Evolutionary conservation across 192 early-diverging fungal species (phyloP).

Genomic region (Coemansia sp.): DNA sequence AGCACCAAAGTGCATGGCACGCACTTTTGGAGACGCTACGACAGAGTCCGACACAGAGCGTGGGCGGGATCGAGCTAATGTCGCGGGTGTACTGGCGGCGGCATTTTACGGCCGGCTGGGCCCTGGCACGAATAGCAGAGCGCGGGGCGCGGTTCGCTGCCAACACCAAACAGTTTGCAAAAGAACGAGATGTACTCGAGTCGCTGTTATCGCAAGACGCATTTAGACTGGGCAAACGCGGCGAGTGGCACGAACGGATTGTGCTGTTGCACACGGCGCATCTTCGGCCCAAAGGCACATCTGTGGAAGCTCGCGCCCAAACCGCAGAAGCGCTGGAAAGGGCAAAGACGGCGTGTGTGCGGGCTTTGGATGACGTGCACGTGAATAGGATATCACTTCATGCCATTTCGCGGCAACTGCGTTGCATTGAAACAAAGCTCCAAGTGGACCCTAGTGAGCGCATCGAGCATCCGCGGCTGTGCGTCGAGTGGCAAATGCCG

Average conservation of each 20-base stretch:
- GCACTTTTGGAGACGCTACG: slow-evolving; percentile 12
- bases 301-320: slow-evolving; percentile 46
- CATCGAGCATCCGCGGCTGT: slow-evolving; percentile 22
- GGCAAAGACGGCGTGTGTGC: slow-evolving; percentile 54
- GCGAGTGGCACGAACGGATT: slow-evolving; percentile 68
- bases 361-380: slow-evolving; percentile 58
- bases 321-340: background rate
- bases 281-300: slow-evolving; percentile 35
- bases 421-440: slow-evolving; percentile 36
- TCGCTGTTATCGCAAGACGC: slow-evolving; percentile 59
- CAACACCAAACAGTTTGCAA: slow-evolving; percentile 56
- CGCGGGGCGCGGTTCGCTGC: slow-evolving; percentile 56
- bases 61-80: slow-evolving; percentile 5
- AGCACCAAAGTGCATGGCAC: slow-evolving; percentile 21
- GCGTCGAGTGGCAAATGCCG: slow-evolving; percentile 50
- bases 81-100: slow-evolving; percentile 45
- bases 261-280: slow-evolving; percentile 61
- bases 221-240: slow-evolving; percentile 59
- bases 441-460: slow-evolving; percentile 6
- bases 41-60: background rate
- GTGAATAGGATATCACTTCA: slow-evolving; percentile 55
- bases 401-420: slow-evolving; percentile 39
- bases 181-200: slow-evolving; percentile 58
- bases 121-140: slow-evolving; percentile 60
- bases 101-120: slow-evolving; percentile 57